A percentile compares a stretch with the other conserved stretches of the same genome.
phyloP scores from a whole-genome alignment of 257 asterid genomes.

The Catharanthus roseus region DNA sequence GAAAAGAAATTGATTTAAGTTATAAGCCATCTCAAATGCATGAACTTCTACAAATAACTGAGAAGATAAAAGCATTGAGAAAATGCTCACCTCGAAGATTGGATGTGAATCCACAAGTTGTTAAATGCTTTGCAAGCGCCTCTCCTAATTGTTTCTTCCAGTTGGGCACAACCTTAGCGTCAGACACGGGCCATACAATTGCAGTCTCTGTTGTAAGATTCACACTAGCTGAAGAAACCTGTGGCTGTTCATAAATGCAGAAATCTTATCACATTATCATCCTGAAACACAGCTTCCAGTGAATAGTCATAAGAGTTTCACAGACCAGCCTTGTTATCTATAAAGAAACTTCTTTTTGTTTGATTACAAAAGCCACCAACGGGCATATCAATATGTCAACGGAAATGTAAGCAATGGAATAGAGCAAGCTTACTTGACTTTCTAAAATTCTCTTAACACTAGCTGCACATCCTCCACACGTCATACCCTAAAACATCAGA shows the following conservation, averaged over 20 bases:
- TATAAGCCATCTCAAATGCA: constrained; percentile 20
- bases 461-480: constrained; percentile 51
- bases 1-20: constrained; percentile 1
- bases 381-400: not conserved
- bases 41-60: not conserved
- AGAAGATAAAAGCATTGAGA: constrained; percentile 16
- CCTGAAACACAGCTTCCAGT: not conserved
- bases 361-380: not conserved
- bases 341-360: not conserved
- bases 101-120: constrained; percentile 75
- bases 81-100: constrained; percentile 63
- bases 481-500: constrained; percentile 38
- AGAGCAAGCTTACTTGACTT: constrained; percentile 39
- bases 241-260: constrained; percentile 53
- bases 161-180: constrained; percentile 67
- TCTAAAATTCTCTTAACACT: constrained; percentile 54
- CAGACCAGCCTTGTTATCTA: not conserved
- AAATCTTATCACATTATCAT: not conserved
- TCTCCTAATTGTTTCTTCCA: constrained; percentile 88
- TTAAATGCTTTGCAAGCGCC: constrained; percentile 92
- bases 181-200: constrained; percentile 81
- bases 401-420: not conserved
- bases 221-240: constrained; percentile 87
- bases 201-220: constrained; percentile 95
- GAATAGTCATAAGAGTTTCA: not conserved